Conservation (phyloP, 805 yeast species). For the Pichia cephalocereana region DNA sequence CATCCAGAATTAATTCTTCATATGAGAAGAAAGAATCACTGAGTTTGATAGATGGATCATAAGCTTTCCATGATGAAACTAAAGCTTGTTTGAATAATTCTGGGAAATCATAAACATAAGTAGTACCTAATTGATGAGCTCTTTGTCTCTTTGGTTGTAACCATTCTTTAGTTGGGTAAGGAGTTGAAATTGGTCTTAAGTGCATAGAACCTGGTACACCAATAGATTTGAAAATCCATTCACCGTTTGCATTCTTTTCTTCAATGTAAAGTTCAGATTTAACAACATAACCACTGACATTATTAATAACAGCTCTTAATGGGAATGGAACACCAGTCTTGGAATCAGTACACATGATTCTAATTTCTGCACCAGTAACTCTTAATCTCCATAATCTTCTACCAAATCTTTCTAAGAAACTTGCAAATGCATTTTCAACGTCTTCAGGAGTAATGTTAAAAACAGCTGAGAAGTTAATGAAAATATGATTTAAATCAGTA, state of each 20-base stretch:
- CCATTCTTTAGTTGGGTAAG: slow-evolving; percentile 96
- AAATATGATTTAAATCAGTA: slow-evolving; percentile 93
- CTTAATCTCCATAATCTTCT: slow-evolving; percentile 94
- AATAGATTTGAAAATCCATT: slow-evolving; percentile 94
- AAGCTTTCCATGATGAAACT: slow-evolving; percentile 72
- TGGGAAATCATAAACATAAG: slow-evolving; percentile 98
- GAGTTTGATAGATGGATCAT: slow-evolving; percentile 42
- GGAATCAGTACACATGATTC: slow-evolving; percentile 91
- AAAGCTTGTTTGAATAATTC: slow-evolving; percentile 94
- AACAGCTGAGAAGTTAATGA: slow-evolving; percentile 93
- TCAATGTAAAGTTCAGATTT: slow-evolving; percentile 93
- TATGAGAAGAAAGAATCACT: slow-evolving; percentile 74
- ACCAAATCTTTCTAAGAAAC: slow-evolving; percentile 95
- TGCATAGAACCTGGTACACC: slow-evolving; percentile 97
- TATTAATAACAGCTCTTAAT: slow-evolving; percentile 90
- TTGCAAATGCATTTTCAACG: slow-evolving; percentile 96
- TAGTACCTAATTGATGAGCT: slow-evolving; percentile 97
- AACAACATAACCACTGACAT: slow-evolving; percentile 95
- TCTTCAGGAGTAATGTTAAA: slow-evolving; percentile 92
- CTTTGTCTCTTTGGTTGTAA: slow-evolving; percentile 97
- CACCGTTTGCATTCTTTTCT: slow-evolving; percentile 84
- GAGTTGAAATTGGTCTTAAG: slow-evolving; percentile 88
- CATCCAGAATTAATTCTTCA: slow-evolving; percentile 78
- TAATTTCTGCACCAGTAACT: slow-evolving; percentile 94
- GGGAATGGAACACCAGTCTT: slow-evolving; percentile 86